A percentile compares a stretch with the other conserved stretches of the same genome.
phyloP scores from a whole-genome alignment of 305 asterid genomes.

The Andrographis paniculata region DNA sequence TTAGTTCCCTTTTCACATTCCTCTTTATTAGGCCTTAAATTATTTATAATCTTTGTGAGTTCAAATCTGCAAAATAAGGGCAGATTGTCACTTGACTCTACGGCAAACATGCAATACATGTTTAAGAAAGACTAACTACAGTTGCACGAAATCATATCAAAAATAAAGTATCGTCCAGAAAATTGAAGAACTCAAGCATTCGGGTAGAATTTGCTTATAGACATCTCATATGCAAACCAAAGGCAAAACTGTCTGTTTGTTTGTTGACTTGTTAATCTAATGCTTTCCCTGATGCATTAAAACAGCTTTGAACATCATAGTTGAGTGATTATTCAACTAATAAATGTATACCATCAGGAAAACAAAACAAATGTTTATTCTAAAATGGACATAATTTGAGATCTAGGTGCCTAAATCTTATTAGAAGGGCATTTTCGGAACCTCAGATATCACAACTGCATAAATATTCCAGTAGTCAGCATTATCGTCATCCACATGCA shows the following conservation, averaged over 20 bases:
- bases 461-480: too few relatives aligned
- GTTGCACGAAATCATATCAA: slow-evolving; percentile 7
- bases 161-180: background rate
- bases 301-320: background rate
- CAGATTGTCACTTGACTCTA: slow-evolving; percentile 34
- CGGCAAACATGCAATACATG: slow-evolving; percentile 16
- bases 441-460: too few relatives aligned
- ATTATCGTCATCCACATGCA: too few relatives aligned
- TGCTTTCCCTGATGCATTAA: background rate
- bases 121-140: slow-evolving; percentile 12
- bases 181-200: too few relatives aligned
- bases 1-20: slow-evolving; percentile 62
- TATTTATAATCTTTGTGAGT: slow-evolving; percentile 53
- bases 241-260: background rate
- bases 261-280: background rate
- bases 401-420: too few relatives aligned
- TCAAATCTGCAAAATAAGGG: slow-evolving; percentile 65
- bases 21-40: slow-evolving; percentile 52
- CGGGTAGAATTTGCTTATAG: background rate
- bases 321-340: too few relatives aligned
- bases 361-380: background rate
- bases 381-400: background rate
- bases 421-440: too few relatives aligned
- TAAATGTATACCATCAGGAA: background rate
- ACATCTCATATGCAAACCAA: background rate